Evolutionary conservation across 805 yeast genomes (phyloP).

Genomic region (Saccharomycopsis fodiens): DNA sequence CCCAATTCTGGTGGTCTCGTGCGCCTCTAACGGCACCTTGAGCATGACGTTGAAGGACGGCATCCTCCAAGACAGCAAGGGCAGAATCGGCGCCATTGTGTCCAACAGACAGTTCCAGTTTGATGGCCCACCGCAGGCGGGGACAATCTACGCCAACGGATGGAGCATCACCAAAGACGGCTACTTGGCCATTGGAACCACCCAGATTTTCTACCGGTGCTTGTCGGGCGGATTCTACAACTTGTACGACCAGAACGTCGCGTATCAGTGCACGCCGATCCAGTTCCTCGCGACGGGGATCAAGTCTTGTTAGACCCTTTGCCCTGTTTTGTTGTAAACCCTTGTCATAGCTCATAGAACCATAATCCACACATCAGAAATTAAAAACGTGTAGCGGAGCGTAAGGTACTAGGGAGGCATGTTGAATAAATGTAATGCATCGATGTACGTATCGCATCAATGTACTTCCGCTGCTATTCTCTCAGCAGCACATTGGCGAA

Average conservation of each 20-base stretch:
- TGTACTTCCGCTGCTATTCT: no score
- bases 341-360: no score
- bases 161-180: conserved; percentile 50
- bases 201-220: conserved; percentile 56
- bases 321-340: no score
- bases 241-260: conserved; percentile 50
- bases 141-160: conserved; percentile 55
- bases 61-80: conserved; percentile 44
- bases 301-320: conserved; percentile 10
- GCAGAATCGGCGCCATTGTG: conserved; percentile 65
- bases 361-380: no score
- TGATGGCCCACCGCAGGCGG: conserved; percentile 74
- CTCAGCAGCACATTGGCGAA: no score
- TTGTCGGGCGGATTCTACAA: conserved; percentile 61
- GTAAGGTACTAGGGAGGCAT: no score
- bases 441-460: no score
- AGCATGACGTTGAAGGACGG: conserved; percentile 43
- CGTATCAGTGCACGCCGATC: conserved; percentile 49
- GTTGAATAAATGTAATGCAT: no score
- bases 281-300: conserved; percentile 18
- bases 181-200: conserved; percentile 49
- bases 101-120: conserved; percentile 71
- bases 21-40: conserved; percentile 39
- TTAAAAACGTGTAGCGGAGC: no score
- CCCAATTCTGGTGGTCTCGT: conserved; percentile 26